These are phyloP conservation scores for Mycosphaerelloides madeirae DNA, from an alignment of 2,329 filamentous ascomycete genomes.

Conservation along the genomic window DNA sequence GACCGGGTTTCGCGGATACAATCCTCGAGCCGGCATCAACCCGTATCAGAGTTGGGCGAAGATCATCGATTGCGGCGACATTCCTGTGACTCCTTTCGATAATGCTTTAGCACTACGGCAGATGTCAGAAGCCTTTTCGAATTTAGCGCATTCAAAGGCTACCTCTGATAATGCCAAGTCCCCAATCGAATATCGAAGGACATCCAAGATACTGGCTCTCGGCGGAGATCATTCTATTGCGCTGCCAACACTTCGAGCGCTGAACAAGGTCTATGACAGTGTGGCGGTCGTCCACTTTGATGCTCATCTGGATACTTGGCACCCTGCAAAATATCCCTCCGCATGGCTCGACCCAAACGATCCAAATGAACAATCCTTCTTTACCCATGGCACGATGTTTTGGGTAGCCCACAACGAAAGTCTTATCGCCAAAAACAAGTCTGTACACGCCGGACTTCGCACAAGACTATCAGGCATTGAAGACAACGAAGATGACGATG, in stretches of 20 bases:
- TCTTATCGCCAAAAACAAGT: conserved; percentile 67
- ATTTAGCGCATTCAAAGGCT: conserved; percentile 52
- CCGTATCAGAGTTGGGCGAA: conserved; percentile 75
- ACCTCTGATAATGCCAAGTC: conserved; percentile 36
- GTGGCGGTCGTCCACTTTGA: conserved; percentile 50
- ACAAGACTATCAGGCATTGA: conserved; percentile 67
- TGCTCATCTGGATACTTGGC: conserved; percentile 77
- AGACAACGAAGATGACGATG: conserved; percentile 64
- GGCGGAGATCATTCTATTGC: conserved; percentile 50
- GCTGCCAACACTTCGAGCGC: conserved; percentile 46
- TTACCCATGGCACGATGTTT: conserved; percentile 90
- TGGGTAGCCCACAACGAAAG: conserved; percentile 81
- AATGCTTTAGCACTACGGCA: conserved; percentile 75
- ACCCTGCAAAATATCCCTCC: conserved; percentile 72
- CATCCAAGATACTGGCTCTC: conserved; percentile 45
- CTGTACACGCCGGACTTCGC: conserved; percentile 77
- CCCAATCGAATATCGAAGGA: conserved; percentile 38
- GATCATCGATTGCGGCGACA: conserved; percentile 85
- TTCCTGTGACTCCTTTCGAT: conserved; percentile 81
- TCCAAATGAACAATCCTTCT: conserved; percentile 61
- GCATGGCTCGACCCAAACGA: conserved; percentile 58
- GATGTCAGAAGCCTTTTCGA: conserved; percentile 75
- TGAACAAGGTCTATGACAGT: conserved; percentile 43
- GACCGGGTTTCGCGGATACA: conserved; percentile 74
- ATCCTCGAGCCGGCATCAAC: conserved; percentile 75